Percentiles rank a stretch among this genome's conserved stretches.
phyloP scores from a whole-genome alignment of 2,329 filamentous ascomycete species.

The Phaeoacremonium minimum region DNA sequence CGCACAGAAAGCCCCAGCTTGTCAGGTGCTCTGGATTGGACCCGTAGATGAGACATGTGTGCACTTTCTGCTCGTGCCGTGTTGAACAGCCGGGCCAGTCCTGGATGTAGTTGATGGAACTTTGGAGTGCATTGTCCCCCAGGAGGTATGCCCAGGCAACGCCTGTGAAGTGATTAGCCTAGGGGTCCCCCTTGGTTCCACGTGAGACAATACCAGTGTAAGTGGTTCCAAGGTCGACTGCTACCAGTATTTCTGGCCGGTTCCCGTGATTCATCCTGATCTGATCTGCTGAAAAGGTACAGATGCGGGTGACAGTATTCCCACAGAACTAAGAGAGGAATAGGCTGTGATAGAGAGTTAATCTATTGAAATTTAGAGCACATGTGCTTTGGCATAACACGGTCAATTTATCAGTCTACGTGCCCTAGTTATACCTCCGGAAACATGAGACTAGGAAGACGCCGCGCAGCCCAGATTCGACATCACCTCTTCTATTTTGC shows the following conservation, averaged over 20 bases:
- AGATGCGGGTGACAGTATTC: slow-evolving; percentile 3
- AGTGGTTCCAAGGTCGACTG: slow-evolving; percentile 40
- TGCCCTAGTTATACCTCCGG: too few relatives aligned
- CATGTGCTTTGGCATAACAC: neutral
- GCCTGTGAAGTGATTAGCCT: slow-evolving; percentile 18
- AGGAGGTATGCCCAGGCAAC: slow-evolving; percentile 26
- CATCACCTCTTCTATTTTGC: too few relatives aligned
- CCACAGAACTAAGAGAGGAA: neutral
- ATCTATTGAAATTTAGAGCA: slow-evolving; percentile 1
- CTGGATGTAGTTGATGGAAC: slow-evolving; percentile 39
- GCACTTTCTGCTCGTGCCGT: slow-evolving; percentile 50
- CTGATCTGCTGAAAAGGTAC: neutral
- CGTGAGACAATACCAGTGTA: slow-evolving; percentile 29
- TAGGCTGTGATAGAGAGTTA: neutral
- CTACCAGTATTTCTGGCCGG: slow-evolving; percentile 32
- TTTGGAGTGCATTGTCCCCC: slow-evolving; percentile 23
- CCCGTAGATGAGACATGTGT: slow-evolving; percentile 43
- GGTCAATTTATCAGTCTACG: slow-evolving; percentile 1
- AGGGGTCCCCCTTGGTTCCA: neutral
- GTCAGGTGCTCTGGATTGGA: slow-evolving; percentile 33
- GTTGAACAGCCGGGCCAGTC: slow-evolving; percentile 51
- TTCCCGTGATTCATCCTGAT: slow-evolving; percentile 2
- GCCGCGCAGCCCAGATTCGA: too few relatives aligned
- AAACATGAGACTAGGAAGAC: too few relatives aligned
- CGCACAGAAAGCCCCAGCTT: slow-evolving; percentile 50